Evolutionary conservation across 768 basidiomycete species (phyloP).

Genomic region (Lactarius akahatsu): DNA sequence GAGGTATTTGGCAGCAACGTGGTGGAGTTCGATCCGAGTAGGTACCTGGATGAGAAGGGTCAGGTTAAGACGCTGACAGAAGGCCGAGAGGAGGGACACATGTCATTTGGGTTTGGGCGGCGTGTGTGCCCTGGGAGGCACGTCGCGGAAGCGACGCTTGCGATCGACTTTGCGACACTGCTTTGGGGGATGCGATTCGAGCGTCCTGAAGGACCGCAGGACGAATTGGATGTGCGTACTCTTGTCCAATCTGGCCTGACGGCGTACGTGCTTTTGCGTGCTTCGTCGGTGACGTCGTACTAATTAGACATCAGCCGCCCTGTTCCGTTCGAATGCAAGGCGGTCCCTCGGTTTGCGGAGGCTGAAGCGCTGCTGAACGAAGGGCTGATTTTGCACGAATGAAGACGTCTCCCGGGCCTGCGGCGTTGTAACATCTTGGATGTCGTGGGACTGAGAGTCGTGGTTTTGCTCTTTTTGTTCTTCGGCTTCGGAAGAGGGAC

Average conservation of each 20-base stretch:
- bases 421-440: too few species aligned
- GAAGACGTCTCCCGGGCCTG: not conserved
- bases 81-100: slow-evolving; percentile 34
- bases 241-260: slow-evolving; percentile 1
- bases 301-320: slow-evolving; percentile 9
- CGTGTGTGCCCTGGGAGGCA: slow-evolving; percentile 37
- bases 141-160: slow-evolving; percentile 35
- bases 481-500: too few species aligned
- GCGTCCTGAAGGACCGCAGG: slow-evolving; percentile 3
- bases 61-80: slow-evolving; percentile 12
- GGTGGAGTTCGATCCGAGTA: not conserved
- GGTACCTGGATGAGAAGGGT: slow-evolving; percentile 13
- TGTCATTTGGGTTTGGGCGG: slow-evolving; percentile 34
- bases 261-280: slow-evolving; percentile 15
- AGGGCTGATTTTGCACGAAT: not conserved
- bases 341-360: slow-evolving; percentile 24
- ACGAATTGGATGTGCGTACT: not conserved
- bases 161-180: slow-evolving; percentile 35
- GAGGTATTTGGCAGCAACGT: not conserved
- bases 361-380: not conserved
- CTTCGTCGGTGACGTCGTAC: not conserved
- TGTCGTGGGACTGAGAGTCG: too few species aligned
- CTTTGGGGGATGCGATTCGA: slow-evolving; percentile 32
- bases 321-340: slow-evolving; percentile 19
- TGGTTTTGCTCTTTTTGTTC: too few species aligned